Evolutionary conservation across 1,284 basidiomycete genomes (phyloP), one percentile per base, ranked within the genome.

Genomic region (Tylopilus sp.): DNA sequence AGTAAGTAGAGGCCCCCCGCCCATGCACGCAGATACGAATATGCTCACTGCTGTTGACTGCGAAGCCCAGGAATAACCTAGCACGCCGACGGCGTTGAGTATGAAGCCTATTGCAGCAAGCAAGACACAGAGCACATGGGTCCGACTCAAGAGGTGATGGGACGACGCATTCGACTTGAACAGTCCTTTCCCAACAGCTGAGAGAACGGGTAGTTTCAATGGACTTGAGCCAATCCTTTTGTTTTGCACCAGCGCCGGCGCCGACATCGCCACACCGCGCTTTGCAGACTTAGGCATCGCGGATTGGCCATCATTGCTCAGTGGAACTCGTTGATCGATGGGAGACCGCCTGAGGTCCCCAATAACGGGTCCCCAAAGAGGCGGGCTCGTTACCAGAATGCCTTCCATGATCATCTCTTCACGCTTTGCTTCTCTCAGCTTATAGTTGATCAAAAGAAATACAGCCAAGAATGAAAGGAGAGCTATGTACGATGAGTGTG

Each of bases 401-500:
- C 59, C 61, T 46, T 68, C 67, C 12, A 52, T 57, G 24, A 67
- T 61, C 57, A 63, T 48, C 54, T 76, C 70, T 46, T 74, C 73
- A 8, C 67, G 64, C 24, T 69, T 76, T 9, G 78, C 80, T 57
- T 77, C 57, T 77, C 72, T 70, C 24, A 82, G 66, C 53, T 77
- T 80, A 64, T 77, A 81, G 20, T 73, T 70, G 49, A 82, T 73
- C 40, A 82, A 70, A 51, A 78, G 73, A 66, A 82, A 82, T 17
- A 78, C 76, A 1, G 71, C 79, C 45, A 80, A 63, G 60, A 82
- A 82, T 9, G 81, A 80, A 29, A 81, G 67, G 38, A 81, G 74
- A 9, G 81, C 81, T 74, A 48, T 2, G 36, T n/a, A 52, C 1
- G 11, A 48, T 20, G 7, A 9, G 21, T 11, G 17, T 39, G 24